Conservation (phyloP, 148 eudicot genomes). For the Rhododendron ovatum region DNA sequence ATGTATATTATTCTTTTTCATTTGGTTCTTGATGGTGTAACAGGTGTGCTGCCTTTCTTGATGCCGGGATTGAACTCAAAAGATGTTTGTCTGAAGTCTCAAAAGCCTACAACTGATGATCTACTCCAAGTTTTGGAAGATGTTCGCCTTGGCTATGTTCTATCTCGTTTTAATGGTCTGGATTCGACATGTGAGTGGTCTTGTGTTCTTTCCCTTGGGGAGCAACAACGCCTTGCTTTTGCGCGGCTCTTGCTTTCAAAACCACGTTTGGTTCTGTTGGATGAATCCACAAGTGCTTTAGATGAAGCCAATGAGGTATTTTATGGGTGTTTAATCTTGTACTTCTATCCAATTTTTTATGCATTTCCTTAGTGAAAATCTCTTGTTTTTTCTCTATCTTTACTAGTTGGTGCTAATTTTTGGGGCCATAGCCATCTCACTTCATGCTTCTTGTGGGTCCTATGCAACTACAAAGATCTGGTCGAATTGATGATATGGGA, state of each 20-base stretch:
- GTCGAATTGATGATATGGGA: background rate
- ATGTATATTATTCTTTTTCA: background rate
- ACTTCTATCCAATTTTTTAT: background rate
- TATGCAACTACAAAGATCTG: background rate
- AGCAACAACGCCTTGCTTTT: slow-evolving; percentile 98
- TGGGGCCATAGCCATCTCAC: background rate
- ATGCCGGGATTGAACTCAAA: slow-evolving; percentile 22
- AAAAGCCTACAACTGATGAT: slow-evolving; percentile 69
- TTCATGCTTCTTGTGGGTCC: background rate
- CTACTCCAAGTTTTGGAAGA: slow-evolving; percentile 66
- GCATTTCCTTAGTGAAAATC: background rate
- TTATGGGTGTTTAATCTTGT: background rate
- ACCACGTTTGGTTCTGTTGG: slow-evolving; percentile 74
- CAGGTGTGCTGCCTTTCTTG: slow-evolving; percentile 65
- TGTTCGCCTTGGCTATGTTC: slow-evolving; percentile 75
- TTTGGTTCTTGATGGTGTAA: slow-evolving; percentile 8
- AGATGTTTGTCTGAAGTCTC: slow-evolving; percentile 22
- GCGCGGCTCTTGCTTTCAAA: slow-evolving; percentile 85
- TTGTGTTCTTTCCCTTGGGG: slow-evolving; percentile 90
- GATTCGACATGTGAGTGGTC: slow-evolving; percentile 85
- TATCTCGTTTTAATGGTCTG: slow-evolving; percentile 60
- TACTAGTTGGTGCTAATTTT: background rate
- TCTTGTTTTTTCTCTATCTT: background rate
- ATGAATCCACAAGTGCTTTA: slow-evolving; percentile 97
- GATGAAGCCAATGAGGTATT: slow-evolving; percentile 95